Percentiles rank a stretch among this genome's conserved stretches.
Evolutionary conservation across 768 basidiomycete species (phyloP).

Genomic region (Bullera alba): DNA sequence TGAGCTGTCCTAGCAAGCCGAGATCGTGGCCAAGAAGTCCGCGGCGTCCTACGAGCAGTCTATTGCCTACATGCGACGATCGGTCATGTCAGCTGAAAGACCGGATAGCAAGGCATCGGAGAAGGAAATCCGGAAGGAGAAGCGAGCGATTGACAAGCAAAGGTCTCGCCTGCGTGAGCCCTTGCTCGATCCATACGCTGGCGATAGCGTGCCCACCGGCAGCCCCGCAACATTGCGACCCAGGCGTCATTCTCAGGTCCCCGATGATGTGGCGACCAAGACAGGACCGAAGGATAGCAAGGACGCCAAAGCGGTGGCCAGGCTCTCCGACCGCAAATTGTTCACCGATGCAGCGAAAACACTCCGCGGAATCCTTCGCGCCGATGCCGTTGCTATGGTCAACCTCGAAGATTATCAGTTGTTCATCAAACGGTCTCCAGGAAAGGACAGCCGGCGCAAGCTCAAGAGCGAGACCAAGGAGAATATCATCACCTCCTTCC

Average conservation of each 20-base stretch:
- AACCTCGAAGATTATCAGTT: conserved; percentile 36
- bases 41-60: conserved; percentile 27
- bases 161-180: not conserved
- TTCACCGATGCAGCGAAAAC: conserved; percentile 30
- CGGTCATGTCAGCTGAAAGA: conserved; percentile 13
- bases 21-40: conserved; percentile 26
- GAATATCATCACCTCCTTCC: conserved; percentile 15
- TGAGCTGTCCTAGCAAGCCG: conserved; percentile 25
- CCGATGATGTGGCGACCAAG: conserved; percentile 10
- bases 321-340: conserved; percentile 10
- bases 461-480: conserved; percentile 9
- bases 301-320: conserved; percentile 16
- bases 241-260: not conserved
- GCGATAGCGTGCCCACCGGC: too few species aligned
- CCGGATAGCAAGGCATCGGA: not conserved
- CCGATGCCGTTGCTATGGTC: conserved; percentile 31
- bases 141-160: not conserved
- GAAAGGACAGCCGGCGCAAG: conserved; percentile 2
- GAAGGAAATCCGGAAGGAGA: not conserved
- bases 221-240: too few species aligned
- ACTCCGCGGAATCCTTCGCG: conserved; percentile 23
- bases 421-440: conserved; percentile 14
- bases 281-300: conserved; percentile 22
- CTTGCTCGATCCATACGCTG: too few species aligned
- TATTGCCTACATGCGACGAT: conserved; percentile 28